Evolutionary conservation across 345 rosid species (phyloP), one percentile per base, ranked within the genome.

Genomic region (Eucalyptus pauciflora): DNA sequence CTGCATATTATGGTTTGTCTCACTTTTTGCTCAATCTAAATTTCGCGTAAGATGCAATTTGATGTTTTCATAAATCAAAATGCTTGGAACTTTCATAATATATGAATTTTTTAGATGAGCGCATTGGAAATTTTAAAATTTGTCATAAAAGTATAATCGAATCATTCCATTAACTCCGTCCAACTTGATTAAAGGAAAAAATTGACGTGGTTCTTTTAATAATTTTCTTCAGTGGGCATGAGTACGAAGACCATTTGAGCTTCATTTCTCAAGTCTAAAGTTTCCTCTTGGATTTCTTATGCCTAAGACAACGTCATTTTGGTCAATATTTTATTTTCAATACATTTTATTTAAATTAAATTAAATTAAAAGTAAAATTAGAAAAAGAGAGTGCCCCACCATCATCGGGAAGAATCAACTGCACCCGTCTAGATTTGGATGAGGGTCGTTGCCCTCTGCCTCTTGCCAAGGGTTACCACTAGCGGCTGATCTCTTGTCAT

Each of bases 401-500:
- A 18, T 52, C 10, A 52, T 52, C 1, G 0, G 0, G 24, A 18
- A 52, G 24, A 52, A 18, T 0, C 10, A 0, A 18, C 0, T 0
- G 18, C 25, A 18, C 58, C 24, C 0, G 0, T 52, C 24, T 0
- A 52, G 58, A 52, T 52, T 0, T 52, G 0, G 58, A 52, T 0
- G 0, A 17, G 4, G 2, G 24, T 52, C 0, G 0, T 18, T 10
- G 24, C 10, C 56, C 24, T 52, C 0, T 0, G 1, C 24, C 58
- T 52, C 1, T 52, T 0, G 58, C 24, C 1, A 1, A 52, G 58
- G 58, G 24, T 25, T 52, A 52, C 5, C 58, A 52, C 1, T 52
- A 18, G 58, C 0, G 0, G 10, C 0, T 52, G 1, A 18, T 0
- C 0, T 52, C 58, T 52, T 3, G 2, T 24, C 25, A 18, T 0